A percentile compares a stretch with the other conserved stretches of the same genome.
Evolutionary conservation across 176 grass and related monocot species (phyloP).

Genomic region (Themeda triandra): DNA sequence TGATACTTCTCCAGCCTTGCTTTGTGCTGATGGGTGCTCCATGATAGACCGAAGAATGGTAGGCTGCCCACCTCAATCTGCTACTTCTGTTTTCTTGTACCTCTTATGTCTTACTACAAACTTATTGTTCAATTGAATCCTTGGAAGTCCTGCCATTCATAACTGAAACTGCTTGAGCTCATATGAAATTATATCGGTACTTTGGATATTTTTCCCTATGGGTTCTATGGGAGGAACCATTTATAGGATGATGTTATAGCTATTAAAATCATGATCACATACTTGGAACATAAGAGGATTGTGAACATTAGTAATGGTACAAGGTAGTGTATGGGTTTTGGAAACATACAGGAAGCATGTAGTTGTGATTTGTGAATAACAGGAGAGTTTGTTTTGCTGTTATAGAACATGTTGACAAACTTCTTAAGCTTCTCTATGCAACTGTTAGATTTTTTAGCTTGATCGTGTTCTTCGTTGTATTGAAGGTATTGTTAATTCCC

Average conservation of each 20-base stretch:
- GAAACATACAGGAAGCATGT: background rate
- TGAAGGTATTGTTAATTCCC: background rate
- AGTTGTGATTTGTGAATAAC: background rate
- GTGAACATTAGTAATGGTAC: background rate
- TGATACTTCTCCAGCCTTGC: conserved; percentile 92
- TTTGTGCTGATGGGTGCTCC: conserved; percentile 89
- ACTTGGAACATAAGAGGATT: background rate
- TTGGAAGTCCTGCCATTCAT: conserved; percentile 19
- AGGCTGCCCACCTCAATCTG: conserved; percentile 2
- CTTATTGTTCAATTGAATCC: background rate
- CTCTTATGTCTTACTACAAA: background rate
- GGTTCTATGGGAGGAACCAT: background rate
- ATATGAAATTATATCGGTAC: background rate
- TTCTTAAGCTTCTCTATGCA: background rate
- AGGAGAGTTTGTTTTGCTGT: background rate
- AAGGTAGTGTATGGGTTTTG: background rate
- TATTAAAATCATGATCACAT: background rate
- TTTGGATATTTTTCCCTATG: background rate
- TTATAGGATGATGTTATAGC: background rate
- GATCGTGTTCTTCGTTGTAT: background rate
- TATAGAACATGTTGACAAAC: background rate
- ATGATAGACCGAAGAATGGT: conserved; percentile 97
- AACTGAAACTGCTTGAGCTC: conserved; percentile 4
- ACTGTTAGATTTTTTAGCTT: background rate
- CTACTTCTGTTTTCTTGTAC: background rate